Conservation (phyloP, 768 basidiomycete species). For the Leucocoprinus leucothites region DNA sequence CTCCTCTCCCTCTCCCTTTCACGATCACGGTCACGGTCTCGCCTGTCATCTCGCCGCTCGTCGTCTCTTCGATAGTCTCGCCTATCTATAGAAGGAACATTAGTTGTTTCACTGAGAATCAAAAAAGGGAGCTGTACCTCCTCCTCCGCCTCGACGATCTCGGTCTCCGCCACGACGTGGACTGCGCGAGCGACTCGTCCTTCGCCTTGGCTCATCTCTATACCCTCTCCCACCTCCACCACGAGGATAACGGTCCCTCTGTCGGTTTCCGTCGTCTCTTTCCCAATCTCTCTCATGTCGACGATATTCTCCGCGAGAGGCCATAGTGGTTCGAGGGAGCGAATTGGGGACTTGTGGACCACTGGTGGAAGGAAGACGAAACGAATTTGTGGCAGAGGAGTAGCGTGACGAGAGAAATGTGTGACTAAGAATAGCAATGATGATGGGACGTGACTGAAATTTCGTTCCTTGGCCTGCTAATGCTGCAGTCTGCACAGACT, state of each 20-base stretch:
- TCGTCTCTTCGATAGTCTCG: constrained; percentile 9
- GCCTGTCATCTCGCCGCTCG: constrained; percentile 10
- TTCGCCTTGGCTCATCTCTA: constrained; percentile 41
- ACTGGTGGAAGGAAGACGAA: too few species aligned
- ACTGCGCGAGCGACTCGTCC: constrained; percentile 49
- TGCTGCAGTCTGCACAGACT: too few species aligned
- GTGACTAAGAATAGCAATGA: constrained; percentile 7
- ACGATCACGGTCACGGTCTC: constrained; percentile 14
- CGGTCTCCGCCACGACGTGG: constrained; percentile 31
- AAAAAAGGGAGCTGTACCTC: not conserved
- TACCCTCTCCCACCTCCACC: constrained; percentile 29
- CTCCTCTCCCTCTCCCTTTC: constrained; percentile 31
- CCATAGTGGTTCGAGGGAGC: constrained; percentile 34
- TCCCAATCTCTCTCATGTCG: constrained; percentile 67
- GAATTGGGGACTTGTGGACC: too few species aligned
- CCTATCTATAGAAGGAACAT: constrained; percentile 1
- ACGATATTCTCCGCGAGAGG: constrained; percentile 52
- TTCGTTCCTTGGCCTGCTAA: not conserved
- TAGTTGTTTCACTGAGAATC: too few species aligned
- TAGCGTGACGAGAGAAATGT: not conserved
- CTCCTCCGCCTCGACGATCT: not conserved
- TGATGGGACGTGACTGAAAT: constrained; percentile 2
- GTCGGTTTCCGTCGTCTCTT: constrained; percentile 45
- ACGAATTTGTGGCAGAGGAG: too few species aligned
- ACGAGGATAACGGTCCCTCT: constrained; percentile 37